Conservation (phyloP, 2,329 filamentous ascomycete species). For the Onygenales sp. region DNA sequence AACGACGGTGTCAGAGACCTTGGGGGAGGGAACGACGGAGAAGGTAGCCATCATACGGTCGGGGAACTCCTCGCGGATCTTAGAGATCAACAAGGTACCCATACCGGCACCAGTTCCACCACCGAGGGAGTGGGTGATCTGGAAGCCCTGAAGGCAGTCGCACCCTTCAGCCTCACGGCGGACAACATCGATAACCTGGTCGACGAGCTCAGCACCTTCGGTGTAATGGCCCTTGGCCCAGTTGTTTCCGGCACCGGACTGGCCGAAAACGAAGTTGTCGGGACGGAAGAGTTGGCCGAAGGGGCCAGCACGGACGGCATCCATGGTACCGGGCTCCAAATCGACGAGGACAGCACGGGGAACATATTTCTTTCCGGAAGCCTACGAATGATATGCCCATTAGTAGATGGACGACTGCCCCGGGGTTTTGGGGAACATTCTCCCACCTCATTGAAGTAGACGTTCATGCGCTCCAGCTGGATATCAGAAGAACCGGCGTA, state of each 20-base stretch:
- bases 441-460: constrained; percentile 91
- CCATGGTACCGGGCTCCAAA: constrained; percentile 99
- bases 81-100: constrained; percentile 98
- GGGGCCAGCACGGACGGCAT: constrained; percentile 93
- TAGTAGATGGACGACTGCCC: neutral
- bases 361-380: constrained; percentile 97
- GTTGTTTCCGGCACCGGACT: constrained; percentile 99
- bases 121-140: constrained; percentile 99
- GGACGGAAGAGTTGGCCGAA: constrained; percentile 99
- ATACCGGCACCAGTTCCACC: constrained; percentile 99
- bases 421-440: constrained; percentile 8
- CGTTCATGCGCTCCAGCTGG: constrained; percentile 99
- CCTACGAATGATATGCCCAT: constrained; percentile 42
- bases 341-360: constrained; percentile 98
- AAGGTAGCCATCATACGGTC: constrained; percentile 99
- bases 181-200: constrained; percentile 96
- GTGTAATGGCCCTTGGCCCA: constrained; percentile 99
- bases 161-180: constrained; percentile 98
- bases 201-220: constrained; percentile 96
- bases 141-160: constrained; percentile 99
- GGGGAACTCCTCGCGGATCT: constrained; percentile 99
- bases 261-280: constrained; percentile 99
- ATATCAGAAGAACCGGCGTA: constrained; percentile 98
- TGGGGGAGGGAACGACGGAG: constrained; percentile 96
- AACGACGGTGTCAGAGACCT: constrained; percentile 99